Conservation (phyloP, 2,329 filamentous ascomycete species). For the Ophiostoma tasmaniense region DNA sequence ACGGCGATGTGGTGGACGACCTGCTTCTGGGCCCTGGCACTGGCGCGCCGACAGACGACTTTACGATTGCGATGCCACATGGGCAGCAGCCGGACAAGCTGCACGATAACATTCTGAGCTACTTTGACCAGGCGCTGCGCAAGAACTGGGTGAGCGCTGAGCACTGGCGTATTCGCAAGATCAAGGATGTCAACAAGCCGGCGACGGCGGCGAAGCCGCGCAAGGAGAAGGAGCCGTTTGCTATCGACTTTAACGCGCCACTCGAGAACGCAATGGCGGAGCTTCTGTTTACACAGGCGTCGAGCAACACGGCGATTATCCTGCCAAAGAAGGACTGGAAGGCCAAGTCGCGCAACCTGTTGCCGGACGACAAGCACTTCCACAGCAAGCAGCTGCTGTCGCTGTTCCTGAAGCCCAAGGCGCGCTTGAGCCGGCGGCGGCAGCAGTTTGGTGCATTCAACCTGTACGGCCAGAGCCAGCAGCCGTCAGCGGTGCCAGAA, state of each 20-base stretch:
- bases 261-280: conserved; percentile 65
- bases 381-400: conserved; percentile 84
- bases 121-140: conserved; percentile 91
- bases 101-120: conserved; percentile 91
- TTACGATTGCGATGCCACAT: conserved; percentile 70
- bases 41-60: conserved; percentile 60
- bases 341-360: conserved; percentile 81
- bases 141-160: conserved; percentile 99
- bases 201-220: conserved; percentile 45
- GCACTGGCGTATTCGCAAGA: conserved; percentile 93
- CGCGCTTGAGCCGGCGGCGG: conserved; percentile 63
- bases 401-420: conserved; percentile 91
- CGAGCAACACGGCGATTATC: conserved; percentile 71
- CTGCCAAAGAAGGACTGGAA: conserved; percentile 93
- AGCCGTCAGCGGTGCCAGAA: conserved; percentile 43
- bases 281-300: conserved; percentile 70
- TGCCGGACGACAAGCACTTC: conserved; percentile 97
- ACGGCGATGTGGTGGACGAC: conserved; percentile 45
- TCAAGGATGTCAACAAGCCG: conserved; percentile 55
- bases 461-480: conserved; percentile 28
- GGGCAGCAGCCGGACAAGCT: conserved; percentile 56
- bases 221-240: conserved; percentile 94
- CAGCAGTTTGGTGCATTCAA: conserved; percentile 36
- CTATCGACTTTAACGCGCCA: conserved; percentile 79
- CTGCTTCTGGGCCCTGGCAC: conserved; percentile 51